A percentile compares a stretch with the other conserved stretches of the same genome.
phyloP scores from a whole-genome alignment of 2,329 filamentous ascomycete genomes.

The Arachnopeziza araneosa region DNA sequence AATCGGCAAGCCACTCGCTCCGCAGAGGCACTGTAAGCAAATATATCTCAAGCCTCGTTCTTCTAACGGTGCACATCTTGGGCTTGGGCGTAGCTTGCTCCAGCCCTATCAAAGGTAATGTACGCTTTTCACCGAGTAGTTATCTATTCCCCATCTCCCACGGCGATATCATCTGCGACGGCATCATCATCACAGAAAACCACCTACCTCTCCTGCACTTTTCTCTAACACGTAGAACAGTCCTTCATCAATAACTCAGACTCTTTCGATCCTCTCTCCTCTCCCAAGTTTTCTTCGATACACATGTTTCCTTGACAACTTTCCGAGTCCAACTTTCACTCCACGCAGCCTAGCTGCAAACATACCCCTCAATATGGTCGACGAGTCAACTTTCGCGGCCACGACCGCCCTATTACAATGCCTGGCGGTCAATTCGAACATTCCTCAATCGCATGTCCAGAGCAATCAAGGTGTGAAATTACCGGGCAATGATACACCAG shows the following conservation, averaged over 20 bases:
- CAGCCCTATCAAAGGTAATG: background rate
- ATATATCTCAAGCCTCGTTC: background rate
- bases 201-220: background rate
- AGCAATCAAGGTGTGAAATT: constrained; percentile 49
- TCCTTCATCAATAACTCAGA: background rate
- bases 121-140: background rate
- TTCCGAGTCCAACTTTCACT: constrained; percentile 4
- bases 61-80: background rate
- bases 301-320: constrained; percentile 22
- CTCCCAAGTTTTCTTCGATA: constrained; percentile 2
- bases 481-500: constrained; percentile 68
- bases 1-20: background rate
- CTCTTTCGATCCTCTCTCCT: background rate
- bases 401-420: constrained; percentile 49
- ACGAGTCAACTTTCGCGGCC: constrained; percentile 50
- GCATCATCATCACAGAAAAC: background rate
- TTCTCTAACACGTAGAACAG: background rate
- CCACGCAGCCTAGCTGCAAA: constrained; percentile 23
- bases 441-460: constrained; percentile 16
- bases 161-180: no score
- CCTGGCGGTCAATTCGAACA: constrained; percentile 35
- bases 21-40: background rate
- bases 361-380: constrained; percentile 27
- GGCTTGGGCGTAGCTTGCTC: background rate
- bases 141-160: background rate